Base-by-base conservation (phyloP, 345 rosid species). In the Citrus trifoliata region DNA sequence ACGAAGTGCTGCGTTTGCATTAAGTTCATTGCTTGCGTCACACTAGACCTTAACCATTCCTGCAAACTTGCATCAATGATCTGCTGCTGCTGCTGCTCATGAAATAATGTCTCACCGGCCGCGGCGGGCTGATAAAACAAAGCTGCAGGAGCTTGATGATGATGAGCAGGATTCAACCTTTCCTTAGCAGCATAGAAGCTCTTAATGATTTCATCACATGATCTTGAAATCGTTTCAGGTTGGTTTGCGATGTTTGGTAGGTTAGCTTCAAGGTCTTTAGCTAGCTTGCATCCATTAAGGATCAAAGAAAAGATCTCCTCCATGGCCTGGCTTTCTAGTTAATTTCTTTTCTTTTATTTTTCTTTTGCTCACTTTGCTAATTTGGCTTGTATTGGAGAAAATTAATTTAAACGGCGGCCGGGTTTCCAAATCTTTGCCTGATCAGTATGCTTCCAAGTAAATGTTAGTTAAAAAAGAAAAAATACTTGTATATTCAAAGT, bases 211-310 rank as follows among this genome's bases (percentile, higher is more conserved):
- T 86, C 83, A 21, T 86, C 89, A n/a, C 90, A 90, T n/a, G 78
- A 83, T 7, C 51, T 75, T 5, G 85, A 32, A 40, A 89, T 67
- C 56, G 55, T 30, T 9, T 79, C 85, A 33, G 86, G 89, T 51
- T 78, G 88, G 64, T 32, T 74, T 67, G 75, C 77, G 33, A 68
- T 27, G 77, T 70, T 65, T 55, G 71, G 84, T 56, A 91, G 85
- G 79, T 56, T 85, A 8, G 86, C 65, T 80, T 90, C 91, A n/a
- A 93, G 89, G 3, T 83, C 88, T 32, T 74, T 80, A 16, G 89
- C 93, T 21, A 88, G 74, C 33, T 80, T 79, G 79, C 90, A 80
- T 8, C 93, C 98, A 0, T 75, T 82, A 28, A 82, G 82, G 71
- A 93, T 79, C 70, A 84, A 40, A 75, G 91, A 76, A 75, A 87